phyloP scores from a whole-genome alignment of 331 rosid species.

The Dryas integrifolia region DNA sequence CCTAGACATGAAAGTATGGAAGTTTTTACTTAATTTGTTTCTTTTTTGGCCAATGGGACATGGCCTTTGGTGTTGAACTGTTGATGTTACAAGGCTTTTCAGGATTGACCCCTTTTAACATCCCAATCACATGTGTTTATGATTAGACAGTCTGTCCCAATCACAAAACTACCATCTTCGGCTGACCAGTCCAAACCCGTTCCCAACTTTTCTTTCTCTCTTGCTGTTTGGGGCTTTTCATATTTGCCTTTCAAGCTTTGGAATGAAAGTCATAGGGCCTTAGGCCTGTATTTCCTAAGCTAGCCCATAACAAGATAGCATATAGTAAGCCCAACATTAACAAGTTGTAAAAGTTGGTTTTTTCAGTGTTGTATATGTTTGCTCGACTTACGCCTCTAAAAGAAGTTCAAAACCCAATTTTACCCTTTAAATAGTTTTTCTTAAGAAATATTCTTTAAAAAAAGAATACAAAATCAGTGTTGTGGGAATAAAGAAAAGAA shows the following conservation, averaged over 20 bases:
- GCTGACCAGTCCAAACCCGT: constrained; percentile 8
- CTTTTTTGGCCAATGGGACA: not conserved
- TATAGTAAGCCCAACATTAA: no score
- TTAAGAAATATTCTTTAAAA: no score
- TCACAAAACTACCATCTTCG: constrained; percentile 16
- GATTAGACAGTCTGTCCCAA: constrained; percentile 16
- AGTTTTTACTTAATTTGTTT: not conserved
- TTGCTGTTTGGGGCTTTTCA: not conserved
- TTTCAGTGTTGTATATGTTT: no score
- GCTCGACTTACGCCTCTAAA: no score
- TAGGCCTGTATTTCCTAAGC: not conserved
- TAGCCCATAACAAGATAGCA: not conserved
- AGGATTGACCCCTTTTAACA: not conserved
- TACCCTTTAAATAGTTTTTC: no score
- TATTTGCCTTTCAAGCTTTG: no score
- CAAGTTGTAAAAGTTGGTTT: no score
- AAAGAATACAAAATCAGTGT: no score
- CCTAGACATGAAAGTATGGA: not conserved
- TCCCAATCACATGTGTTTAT: constrained; percentile 12
- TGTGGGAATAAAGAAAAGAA: no score
- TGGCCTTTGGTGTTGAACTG: not conserved
- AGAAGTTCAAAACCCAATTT: no score
- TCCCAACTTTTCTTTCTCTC: not conserved
- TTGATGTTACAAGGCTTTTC: not conserved
- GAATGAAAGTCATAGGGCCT: not conserved